Evolutionary conservation across 2,329 filamentous ascomycete species (phyloP).

Genomic region (Colletotrichum melonis): DNA sequence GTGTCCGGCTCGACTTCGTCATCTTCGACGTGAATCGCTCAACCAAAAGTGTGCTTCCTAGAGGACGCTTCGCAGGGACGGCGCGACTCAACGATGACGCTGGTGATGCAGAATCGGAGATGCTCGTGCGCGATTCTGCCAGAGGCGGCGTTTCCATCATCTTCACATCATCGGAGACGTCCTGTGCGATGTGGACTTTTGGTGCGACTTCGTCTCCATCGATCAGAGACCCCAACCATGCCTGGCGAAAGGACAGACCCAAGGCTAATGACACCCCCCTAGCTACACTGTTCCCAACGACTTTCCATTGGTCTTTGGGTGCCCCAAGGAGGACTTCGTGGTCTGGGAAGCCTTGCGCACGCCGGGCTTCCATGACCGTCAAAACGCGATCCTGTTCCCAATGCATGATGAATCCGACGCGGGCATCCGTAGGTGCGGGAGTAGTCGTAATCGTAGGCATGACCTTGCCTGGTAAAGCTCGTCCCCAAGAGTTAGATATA

Average conservation of each 20-base stretch:
- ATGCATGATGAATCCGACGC: slow-evolving; percentile 68
- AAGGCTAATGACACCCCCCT: slow-evolving; percentile 74
- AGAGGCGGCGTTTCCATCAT: background rate
- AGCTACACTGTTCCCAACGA: slow-evolving; percentile 83
- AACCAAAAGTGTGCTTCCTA: slow-evolving; percentile 9
- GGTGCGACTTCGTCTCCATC: slow-evolving; percentile 29
- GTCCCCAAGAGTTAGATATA: slow-evolving; percentile 58
- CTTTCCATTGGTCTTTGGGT: slow-evolving; percentile 66
- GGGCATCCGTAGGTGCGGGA: slow-evolving; percentile 62
- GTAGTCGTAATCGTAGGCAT: slow-evolving; percentile 73
- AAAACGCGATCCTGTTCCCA: slow-evolving; percentile 73
- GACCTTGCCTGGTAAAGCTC: slow-evolving; percentile 63
- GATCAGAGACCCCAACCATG: slow-evolving; percentile 55
- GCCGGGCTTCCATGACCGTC: slow-evolving; percentile 73
- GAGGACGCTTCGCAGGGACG: background rate
- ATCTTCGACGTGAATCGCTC: slow-evolving; percentile 8
- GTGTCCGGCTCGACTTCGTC: background rate
- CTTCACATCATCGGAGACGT: background rate
- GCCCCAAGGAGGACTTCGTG: slow-evolving; percentile 75
- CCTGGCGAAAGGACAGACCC: slow-evolving; percentile 72
- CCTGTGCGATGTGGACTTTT: background rate
- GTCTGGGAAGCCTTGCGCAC: slow-evolving; percentile 78
- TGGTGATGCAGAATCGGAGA: background rate
- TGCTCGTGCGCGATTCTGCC: background rate
- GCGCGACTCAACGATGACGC: background rate